Percentiles rank a stretch among this genome's conserved stretches.
Conservation (phyloP, 306 rosid genomes). For the Dryas alaskensis region DNA sequence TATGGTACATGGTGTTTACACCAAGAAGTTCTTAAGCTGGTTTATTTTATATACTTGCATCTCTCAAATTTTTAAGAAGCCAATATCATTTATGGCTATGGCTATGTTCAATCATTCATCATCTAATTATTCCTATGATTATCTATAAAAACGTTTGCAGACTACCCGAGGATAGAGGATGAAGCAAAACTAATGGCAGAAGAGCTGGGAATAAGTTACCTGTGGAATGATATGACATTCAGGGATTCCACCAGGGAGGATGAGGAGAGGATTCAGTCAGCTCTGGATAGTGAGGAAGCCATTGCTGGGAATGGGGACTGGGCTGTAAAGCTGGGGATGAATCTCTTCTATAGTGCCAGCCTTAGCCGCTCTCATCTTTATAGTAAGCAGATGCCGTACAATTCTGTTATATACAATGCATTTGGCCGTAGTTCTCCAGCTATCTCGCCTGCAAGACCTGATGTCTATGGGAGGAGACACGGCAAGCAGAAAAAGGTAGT, state of each 20-base stretch:
- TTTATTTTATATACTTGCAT: conserved; percentile 7
- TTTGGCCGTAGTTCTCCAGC: conserved; percentile 75
- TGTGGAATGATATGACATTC: conserved; percentile 60
- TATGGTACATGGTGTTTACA: neutral
- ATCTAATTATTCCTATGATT: conserved; percentile 21
- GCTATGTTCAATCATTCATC: conserved; percentile 19
- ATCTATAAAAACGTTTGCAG: conserved; percentile 41
- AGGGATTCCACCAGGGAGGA: conserved; percentile 69
- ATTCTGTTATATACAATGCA: conserved; percentile 83
- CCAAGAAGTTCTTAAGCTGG: conserved; percentile 19
- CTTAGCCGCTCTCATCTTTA: conserved; percentile 92
- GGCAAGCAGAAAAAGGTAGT: conserved; percentile 73
- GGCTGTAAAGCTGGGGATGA: conserved; percentile 96
- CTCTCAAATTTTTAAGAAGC: conserved; percentile 12
- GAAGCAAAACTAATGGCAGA: conserved; percentile 73
- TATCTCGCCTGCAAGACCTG: conserved; percentile 50
- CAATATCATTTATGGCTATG: conserved; percentile 10
- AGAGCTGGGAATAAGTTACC: conserved; percentile 59
- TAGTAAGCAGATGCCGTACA: conserved; percentile 98
- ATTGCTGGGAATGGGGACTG: conserved; percentile 88
- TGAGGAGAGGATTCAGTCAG: conserved; percentile 71
- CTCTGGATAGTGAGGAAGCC: conserved; percentile 91
- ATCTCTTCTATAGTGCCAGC: conserved; percentile 93
- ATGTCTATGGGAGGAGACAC: conserved; percentile 66
- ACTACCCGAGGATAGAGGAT: conserved; percentile 87